Evolutionary conservation across 768 basidiomycete genomes (phyloP).

Genomic region (Pleurotus giganteus): DNA sequence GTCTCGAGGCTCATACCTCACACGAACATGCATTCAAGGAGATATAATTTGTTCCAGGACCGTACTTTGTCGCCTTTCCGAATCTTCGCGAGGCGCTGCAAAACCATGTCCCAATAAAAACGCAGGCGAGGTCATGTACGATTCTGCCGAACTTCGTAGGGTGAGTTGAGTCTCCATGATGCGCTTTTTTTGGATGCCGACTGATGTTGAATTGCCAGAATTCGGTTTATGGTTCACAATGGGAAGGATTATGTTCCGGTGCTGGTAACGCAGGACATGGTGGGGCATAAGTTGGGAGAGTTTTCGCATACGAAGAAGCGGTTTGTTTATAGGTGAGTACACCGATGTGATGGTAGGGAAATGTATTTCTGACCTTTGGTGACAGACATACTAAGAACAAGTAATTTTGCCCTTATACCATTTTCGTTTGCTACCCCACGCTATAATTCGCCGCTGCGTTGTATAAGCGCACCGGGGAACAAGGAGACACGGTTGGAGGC

Average conservation of each 20-base stretch:
- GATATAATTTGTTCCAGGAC: slow-evolving; percentile 49
- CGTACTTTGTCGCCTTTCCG: slow-evolving; percentile 92
- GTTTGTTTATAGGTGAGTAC: slow-evolving; percentile 82
- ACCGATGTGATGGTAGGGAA: neutral
- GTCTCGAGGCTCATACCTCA: neutral
- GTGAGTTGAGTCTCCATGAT: slow-evolving; percentile 38
- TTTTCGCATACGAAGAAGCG: slow-evolving; percentile 88
- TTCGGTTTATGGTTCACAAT: slow-evolving; percentile 92
- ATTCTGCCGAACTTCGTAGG: slow-evolving; percentile 96
- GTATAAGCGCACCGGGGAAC: too few relatives aligned
- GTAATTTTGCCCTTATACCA: neutral
- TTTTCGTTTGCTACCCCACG: too few relatives aligned
- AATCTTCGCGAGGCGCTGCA: slow-evolving; percentile 78
- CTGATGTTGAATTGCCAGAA: slow-evolving; percentile 35
- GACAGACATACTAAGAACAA: slow-evolving; percentile 8
- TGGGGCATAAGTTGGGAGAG: slow-evolving; percentile 97
- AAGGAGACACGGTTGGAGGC: too few relatives aligned
- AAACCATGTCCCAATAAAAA: slow-evolving; percentile 84
- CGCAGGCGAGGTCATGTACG: slow-evolving; percentile 85
- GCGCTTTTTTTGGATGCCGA: neutral
- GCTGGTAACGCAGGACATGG: slow-evolving; percentile 92
- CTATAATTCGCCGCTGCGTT: too few relatives aligned
- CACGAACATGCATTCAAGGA: neutral
- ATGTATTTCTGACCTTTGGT: neutral
- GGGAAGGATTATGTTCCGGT: slow-evolving; percentile 90